Percentiles rank a stretch among this genome's conserved stretches.
phyloP scores from a whole-genome alignment of 768 basidiomycete genomes.

The Steccherinum ochraceum region DNA sequence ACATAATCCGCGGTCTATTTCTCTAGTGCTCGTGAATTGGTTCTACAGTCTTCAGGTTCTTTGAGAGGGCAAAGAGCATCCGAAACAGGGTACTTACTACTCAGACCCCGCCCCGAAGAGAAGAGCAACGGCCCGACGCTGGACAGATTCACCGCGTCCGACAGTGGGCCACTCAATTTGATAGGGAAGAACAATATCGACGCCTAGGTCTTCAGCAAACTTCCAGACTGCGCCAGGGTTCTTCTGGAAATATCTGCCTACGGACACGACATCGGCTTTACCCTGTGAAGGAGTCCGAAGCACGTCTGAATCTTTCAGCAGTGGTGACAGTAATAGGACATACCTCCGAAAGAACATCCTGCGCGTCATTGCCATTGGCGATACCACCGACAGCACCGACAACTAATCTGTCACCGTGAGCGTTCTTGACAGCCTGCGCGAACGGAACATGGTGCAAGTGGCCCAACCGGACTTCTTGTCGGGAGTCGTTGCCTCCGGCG shows the following conservation, averaged over 20 bases:
- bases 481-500: conserved; percentile 48
- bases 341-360: background rate
- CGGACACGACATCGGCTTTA: conserved; percentile 42
- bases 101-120: too few relatives aligned
- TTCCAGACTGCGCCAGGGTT: conserved; percentile 43
- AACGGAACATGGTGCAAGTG: conserved; percentile 68
- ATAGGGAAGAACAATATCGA: conserved; percentile 35
- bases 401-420: conserved; percentile 20
- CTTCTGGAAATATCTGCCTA: conserved; percentile 43
- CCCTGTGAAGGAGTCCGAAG: conserved; percentile 24
- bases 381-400: background rate
- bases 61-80: too few relatives aligned
- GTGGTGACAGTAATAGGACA: background rate
- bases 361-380: background rate
- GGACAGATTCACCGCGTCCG: background rate
- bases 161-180: conserved; percentile 46
- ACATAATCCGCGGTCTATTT: too few relatives aligned
- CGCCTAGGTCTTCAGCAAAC: conserved; percentile 51
- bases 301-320: background rate
- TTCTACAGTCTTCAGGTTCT: too few relatives aligned
- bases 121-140: too few relatives aligned
- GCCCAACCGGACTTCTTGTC: conserved; percentile 33
- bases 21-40: too few relatives aligned
- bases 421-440: conserved; percentile 57
- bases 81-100: too few relatives aligned